Evolutionary conservation across 106 monocot genomes (phyloP), one percentile per base, ranked within the genome.

Genomic region (Allium cepa): DNA sequence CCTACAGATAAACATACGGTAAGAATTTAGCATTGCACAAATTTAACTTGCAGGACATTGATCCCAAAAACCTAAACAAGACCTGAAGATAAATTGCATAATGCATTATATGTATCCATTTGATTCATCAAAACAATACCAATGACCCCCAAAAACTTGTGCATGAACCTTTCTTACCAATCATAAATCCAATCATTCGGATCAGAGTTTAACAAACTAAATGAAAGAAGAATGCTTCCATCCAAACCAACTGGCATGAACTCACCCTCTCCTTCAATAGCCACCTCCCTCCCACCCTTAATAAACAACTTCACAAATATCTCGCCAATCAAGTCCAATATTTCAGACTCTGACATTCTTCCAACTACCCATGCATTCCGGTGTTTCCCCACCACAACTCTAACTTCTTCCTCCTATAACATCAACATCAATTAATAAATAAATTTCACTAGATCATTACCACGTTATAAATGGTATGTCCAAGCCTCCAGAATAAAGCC

Each of bases 161-260:
- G 5, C 22, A 4, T 46, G 16, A 55, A 60, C n/a, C 15, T 46
- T 69, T 2, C 78, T 77, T 64, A 92, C 97, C 97, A 97, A 50
- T 87, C 86, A 79, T 89, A 97, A 73, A 92, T 75, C 89, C 89
- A 88, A 67, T 92, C 92, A 56, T 58, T 83, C 0, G 97, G 97
- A 68, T 90, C 68, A 18, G 97, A 81, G 92, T 97, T 92, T 75
- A 99, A 68, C 63, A 99, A 63, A 66, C 85, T 92, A 57, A 90
- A 93, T 2, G 92, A 99, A 17, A 99, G 84, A 46, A 90, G 79
- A 11, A 85, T 17, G 46, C 80, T 85, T 53, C 97, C 97, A 72
- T 99, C 97, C 15, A 82, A 84, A 9, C 97, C 97, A 51, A 99
- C 97, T 0, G 97, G 97, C 81, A 99, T 75, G 69, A 82, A 87